A percentile compares a stretch with the other conserved stretches of the same genome.
Conservation (phyloP, 768 basidiomycete genomes). For the Naganishia kalamii region DNA sequence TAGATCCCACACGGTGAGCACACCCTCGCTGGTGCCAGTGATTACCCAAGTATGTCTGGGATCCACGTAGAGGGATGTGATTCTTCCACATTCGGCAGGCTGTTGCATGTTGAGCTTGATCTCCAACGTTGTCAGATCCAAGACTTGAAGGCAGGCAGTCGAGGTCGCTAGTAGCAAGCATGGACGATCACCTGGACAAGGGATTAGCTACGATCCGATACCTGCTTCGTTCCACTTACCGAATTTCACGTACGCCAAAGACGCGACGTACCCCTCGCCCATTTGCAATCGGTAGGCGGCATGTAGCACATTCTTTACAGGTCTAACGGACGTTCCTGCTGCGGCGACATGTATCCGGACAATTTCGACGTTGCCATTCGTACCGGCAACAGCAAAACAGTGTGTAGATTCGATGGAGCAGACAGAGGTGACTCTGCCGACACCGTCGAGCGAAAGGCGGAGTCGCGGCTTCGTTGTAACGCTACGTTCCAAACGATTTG, state of each 20-base stretch:
- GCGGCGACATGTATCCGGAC: slow-evolving; percentile 28
- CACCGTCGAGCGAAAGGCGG: slow-evolving; percentile 58
- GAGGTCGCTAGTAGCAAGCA: slow-evolving; percentile 81
- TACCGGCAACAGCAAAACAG: slow-evolving; percentile 23
- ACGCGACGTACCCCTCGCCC: background rate
- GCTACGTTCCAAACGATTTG: slow-evolving; percentile 85
- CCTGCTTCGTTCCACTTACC: background rate
- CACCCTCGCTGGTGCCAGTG: slow-evolving; percentile 76
- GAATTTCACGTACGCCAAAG: background rate
- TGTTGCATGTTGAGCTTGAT: slow-evolving; percentile 71
- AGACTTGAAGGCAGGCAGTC: slow-evolving; percentile 62
- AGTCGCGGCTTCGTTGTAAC: slow-evolving; percentile 68
- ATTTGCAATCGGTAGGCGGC: background rate
- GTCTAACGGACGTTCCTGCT: background rate
- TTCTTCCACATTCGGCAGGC: slow-evolving; percentile 76
- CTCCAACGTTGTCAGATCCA: slow-evolving; percentile 82
- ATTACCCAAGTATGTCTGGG: slow-evolving; percentile 80
- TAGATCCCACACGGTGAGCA: slow-evolving; percentile 86
- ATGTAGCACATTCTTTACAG: background rate
- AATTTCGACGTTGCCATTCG: slow-evolving; percentile 26
- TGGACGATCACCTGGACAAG: slow-evolving; percentile 52
- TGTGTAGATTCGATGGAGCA: slow-evolving; percentile 22
- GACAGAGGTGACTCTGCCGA: slow-evolving; percentile 33
- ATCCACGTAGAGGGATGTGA: slow-evolving; percentile 77
- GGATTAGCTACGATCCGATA: background rate